These are phyloP conservation scores for Paecilomyces sp. DNA, from an alignment of 2,329 filamentous ascomycete species.

Conservation along the genomic window DNA sequence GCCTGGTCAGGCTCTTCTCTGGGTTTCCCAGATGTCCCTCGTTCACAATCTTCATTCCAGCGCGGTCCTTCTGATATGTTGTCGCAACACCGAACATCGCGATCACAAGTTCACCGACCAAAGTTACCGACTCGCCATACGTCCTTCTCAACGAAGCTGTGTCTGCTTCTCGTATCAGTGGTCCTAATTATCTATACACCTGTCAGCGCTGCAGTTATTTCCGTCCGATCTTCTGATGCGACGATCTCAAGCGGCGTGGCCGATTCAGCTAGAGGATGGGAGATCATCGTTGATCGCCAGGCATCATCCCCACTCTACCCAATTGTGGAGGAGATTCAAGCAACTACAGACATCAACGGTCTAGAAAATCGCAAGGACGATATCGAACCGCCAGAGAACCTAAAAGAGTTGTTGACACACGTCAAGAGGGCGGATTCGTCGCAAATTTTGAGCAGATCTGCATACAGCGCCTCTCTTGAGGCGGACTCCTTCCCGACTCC, in stretches of 20 bases:
- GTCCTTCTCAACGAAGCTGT: not conserved
- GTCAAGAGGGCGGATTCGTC: not conserved
- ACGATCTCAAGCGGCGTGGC: not conserved
- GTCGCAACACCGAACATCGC: not conserved
- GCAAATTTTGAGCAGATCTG: not conserved
- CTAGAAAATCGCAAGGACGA: not conserved
- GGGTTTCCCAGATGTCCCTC: not conserved
- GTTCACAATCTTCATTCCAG: not conserved
- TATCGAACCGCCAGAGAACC: not conserved
- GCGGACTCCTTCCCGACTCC: slow-evolving; percentile 46
- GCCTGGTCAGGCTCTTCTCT: not conserved
- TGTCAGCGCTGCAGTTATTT: not conserved
- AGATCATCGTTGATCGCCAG: not conserved
- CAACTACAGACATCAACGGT: not conserved
- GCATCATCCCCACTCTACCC: not conserved
- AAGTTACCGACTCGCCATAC: not conserved
- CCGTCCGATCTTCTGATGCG: not conserved
- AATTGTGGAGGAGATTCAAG: not conserved
- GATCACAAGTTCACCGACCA: not conserved
- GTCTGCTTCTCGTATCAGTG: not conserved
- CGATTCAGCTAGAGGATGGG: not conserved
- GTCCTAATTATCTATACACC: not conserved
- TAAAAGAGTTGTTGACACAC: not conserved
- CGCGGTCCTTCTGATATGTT: not conserved
- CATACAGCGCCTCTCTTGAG: not conserved